Evolutionary conservation across 352 stramenopile species (phyloP), one percentile per base, ranked within the genome.

Genomic region (Elongisporangium anandrum): DNA sequence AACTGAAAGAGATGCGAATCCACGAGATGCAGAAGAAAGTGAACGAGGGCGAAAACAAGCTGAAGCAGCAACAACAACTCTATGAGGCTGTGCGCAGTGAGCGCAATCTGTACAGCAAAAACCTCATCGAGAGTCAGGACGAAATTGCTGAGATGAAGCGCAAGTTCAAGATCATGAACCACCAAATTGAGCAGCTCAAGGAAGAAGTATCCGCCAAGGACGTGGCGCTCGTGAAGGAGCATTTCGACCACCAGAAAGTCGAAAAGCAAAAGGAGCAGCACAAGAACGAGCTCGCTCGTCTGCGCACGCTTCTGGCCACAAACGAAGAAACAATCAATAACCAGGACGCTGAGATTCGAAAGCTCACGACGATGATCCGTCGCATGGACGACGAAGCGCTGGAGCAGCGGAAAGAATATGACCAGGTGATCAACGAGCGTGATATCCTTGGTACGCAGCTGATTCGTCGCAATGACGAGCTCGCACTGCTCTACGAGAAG

Each of bases 401-500:
- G 16, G 85, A 94, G 62, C 95, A 99, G 72, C 78, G 84, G 47
- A 98, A 98, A 69, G 96, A 99, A 71, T 98, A 98, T 66, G 92
- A 98, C 69, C 88, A 97, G 62, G 87, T 99, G 38, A 97, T 98
- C 50, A 97, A 97, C 65, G 96, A 99, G 71, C 85, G 96, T 21
- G 95, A 99, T 68, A 98, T 99, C 54, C 79, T 99, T 22, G 95
- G 95, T 29, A 98, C 94, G 49, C 95, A 99, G 70, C 82, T 99
- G 19, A 98, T 98, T 52, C 87, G 95, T 3, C 88, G 96, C 50
- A 98, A 98, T 65, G 94, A 99, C 64, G 96, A 99, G 70, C 73
- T 99, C 4, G 92, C 93, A n/a, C 74, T 98, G 39, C 68, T 99
- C 17, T 98, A 99, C 68, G 96, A 99, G 71, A 99, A 99, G 70